Evolutionary conservation across 805 yeast species (phyloP).

Genomic region (Candida sphagnicola): DNA sequence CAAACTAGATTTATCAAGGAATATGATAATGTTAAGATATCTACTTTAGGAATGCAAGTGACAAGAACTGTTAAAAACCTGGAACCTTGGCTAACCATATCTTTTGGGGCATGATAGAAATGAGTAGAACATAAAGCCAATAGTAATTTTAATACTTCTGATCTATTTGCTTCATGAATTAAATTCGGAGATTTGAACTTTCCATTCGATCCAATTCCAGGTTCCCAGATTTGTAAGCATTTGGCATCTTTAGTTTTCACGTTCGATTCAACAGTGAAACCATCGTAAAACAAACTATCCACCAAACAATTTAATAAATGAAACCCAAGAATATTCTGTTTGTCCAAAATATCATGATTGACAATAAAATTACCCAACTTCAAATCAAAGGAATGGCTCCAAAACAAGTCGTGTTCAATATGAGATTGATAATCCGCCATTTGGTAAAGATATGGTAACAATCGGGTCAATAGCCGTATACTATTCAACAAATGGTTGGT

Average conservation of each 20-base stretch:
- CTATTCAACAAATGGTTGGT: conserved; percentile 50
- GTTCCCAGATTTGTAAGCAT: conserved; percentile 57
- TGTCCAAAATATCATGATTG: neutral
- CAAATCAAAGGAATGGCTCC: conserved; percentile 11
- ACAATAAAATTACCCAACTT: neutral
- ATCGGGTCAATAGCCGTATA: conserved; percentile 57
- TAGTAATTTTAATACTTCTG: conserved; percentile 62
- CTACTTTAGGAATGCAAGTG: conserved; percentile 45
- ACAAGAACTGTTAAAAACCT: conserved; percentile 56
- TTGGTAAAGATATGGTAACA: conserved; percentile 70
- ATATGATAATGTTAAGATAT: conserved; percentile 51
- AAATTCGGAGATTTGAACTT: conserved; percentile 22
- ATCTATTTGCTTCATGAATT: conserved; percentile 55
- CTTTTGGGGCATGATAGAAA: conserved; percentile 46
- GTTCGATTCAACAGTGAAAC: conserved; percentile 1
- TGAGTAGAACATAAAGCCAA: conserved; percentile 58
- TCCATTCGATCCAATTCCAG: conserved; percentile 61
- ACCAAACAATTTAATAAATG: conserved; percentile 25
- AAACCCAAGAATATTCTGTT: conserved; percentile 23
- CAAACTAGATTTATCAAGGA: conserved; percentile 66
- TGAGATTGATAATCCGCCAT: conserved; percentile 19
- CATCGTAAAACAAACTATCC: neutral
- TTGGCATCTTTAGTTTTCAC: neutral
- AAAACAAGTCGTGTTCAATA: conserved; percentile 26
- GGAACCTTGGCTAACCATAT: conserved; percentile 50